phyloP scores from a whole-genome alignment of 163 green algal species.

The Chlorella variabilis region DNA sequence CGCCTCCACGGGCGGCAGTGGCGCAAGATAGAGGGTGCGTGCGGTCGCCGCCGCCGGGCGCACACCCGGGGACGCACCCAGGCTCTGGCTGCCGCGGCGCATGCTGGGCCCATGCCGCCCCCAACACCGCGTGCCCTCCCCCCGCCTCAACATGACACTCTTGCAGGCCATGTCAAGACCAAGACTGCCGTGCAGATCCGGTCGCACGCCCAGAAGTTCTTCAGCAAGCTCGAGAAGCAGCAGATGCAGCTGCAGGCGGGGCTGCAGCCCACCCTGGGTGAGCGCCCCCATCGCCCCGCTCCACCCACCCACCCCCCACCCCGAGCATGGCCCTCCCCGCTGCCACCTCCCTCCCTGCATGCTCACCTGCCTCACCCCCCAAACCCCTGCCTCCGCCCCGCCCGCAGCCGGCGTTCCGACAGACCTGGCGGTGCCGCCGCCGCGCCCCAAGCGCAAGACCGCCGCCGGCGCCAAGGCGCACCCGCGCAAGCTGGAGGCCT shows the following conservation, averaged over 20 bases:
- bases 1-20: constrained; percentile 85
- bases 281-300: not conserved
- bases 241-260: constrained; percentile 49
- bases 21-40: constrained; percentile 84
- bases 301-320: not conserved
- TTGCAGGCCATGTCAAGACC: constrained; percentile 88
- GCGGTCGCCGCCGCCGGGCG: too few species aligned
- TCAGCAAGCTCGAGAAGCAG: constrained; percentile 88
- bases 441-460: constrained; percentile 89
- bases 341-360: not conserved
- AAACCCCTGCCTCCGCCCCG: not conserved
- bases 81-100: too few species aligned
- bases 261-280: constrained; percentile 7
- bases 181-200: constrained; percentile 96
- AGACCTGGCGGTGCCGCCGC: constrained; percentile 82
- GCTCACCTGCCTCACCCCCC: not conserved
- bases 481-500: constrained; percentile 67
- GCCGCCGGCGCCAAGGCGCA: constrained; percentile 80
- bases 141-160: too few species aligned
- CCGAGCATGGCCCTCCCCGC: not conserved
- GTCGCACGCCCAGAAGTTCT: constrained; percentile 97
- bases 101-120: too few species aligned
- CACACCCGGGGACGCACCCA: too few species aligned
- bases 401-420: constrained; percentile 37
- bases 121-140: too few species aligned